Evolutionary conservation across 805 yeast genomes (phyloP), one percentile per base, ranked within the genome.

Genomic region (Helenozyma baotianmanensis): DNA sequence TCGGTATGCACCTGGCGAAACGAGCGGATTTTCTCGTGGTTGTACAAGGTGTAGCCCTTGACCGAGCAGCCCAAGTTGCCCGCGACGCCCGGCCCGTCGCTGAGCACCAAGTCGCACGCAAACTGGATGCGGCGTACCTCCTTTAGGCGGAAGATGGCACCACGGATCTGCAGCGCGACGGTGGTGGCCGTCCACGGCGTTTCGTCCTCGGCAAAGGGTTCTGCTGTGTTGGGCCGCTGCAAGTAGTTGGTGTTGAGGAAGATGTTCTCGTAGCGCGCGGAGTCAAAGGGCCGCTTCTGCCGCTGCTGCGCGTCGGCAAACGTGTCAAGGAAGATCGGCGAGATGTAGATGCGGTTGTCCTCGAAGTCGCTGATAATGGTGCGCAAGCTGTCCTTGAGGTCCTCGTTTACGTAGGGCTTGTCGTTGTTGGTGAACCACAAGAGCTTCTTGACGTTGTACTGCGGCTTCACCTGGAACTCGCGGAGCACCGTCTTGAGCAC

Each of bases 381-480:
- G 43, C 80, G 70, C 15, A 85, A 60, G 5, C 74, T 60, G 28
- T 63, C 64, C 45, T 70, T 70, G 3, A 65, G 58, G 11, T 68
- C 62, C 6, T 61, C 47, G 6, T 62, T 60, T 33, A 65, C 64
- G 41, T 60, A 71, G 0, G 96, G 97, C 28, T 57, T 58, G 44
- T 82, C 92, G 51, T 81, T 78, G 51, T 80, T 82, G 0, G 96
- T 85, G 48, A 88, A 75, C 50, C 87, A 60, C 42, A 86, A 72
- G 3, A 85, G 58, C 46, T 82, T 78, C 43, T 73, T 75, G 27
- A 68, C 69, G 30, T 75, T 74, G 52, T 70, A 80, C 17, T 44
- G 49, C 25, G 70, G 73, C 23, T 62, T 52, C 11, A 61, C 49
- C 35, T 50, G 50, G 40, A 82, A 78, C 38, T 78, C 80, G 33